Conservation (phyloP, 23 red algal genomes). For the Gracilaria gracilis region DNA sequence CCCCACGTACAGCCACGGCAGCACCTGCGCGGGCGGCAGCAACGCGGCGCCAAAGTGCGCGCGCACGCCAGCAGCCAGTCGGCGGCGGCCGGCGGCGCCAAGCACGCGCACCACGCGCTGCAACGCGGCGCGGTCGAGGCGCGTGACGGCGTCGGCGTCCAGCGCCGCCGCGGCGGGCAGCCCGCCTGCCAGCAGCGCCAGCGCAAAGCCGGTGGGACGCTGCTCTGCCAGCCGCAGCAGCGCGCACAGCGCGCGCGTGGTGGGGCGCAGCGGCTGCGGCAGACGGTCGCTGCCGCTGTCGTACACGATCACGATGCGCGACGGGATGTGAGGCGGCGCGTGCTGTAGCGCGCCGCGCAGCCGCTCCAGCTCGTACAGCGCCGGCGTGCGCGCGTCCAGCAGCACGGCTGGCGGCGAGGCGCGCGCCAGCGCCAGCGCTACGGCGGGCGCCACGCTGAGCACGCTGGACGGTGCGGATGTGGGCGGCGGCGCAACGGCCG, state of each 20-base stretch:
- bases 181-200: neutral
- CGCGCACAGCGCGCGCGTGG: constrained; percentile 13
- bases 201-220: neutral
- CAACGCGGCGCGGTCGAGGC: neutral
- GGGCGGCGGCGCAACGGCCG: constrained; percentile 21
- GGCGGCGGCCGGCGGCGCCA: neutral
- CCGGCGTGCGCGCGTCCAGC: constrained; percentile 25
- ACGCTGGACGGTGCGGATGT: neutral
- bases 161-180: constrained; percentile 13
- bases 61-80: neutral
- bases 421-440: constrained; percentile 11
- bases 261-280: constrained; percentile 2
- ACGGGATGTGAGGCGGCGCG: neutral
- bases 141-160: neutral
- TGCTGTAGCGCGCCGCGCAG: constrained; percentile 3
- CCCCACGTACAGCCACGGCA: neutral
- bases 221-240: neutral
- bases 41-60: neutral
- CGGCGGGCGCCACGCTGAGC: neutral
- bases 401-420: neutral
- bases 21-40: neutral
- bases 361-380: constrained; percentile 11
- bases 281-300: neutral
- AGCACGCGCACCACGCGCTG: neutral
- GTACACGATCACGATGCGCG: constrained; percentile 13